Evolutionary conservation across 192 early-diverging fungal species (phyloP).

Genomic region (Coemansia sp.): DNA sequence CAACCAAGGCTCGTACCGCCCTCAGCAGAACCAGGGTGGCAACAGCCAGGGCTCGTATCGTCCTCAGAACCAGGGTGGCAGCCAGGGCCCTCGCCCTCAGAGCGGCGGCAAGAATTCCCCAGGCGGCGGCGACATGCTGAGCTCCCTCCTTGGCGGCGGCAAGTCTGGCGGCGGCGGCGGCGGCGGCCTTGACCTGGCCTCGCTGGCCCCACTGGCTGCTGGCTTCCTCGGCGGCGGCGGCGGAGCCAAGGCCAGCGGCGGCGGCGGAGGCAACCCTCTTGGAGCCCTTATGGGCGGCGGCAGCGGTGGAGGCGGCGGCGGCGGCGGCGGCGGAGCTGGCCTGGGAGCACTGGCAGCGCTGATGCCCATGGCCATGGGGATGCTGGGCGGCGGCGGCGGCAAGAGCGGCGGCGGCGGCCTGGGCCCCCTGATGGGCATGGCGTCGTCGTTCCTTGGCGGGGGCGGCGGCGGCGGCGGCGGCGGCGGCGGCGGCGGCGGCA

Average conservation of each 20-base stretch:
- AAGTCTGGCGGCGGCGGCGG: background rate
- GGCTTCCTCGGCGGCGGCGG: slow-evolving; percentile 40
- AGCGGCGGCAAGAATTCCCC: background rate
- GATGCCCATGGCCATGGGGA: slow-evolving; percentile 40
- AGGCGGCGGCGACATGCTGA: background rate
- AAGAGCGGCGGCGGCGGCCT: slow-evolving; percentile 32
- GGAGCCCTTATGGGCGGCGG: slow-evolving; percentile 5
- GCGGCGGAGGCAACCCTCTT: background rate
- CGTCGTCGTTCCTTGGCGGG: slow-evolving; percentile 41
- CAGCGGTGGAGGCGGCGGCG: slow-evolving; percentile 1
- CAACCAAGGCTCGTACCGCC: slow-evolving; percentile 4
- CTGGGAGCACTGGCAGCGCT: slow-evolving; percentile 45
- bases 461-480: slow-evolving; percentile 16
- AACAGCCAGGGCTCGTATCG: background rate
- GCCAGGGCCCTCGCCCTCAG: slow-evolving; percentile 4
- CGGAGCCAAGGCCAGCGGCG: slow-evolving; percentile 1
- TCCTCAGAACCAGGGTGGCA: slow-evolving; percentile 3
- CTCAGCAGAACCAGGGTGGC: slow-evolving; percentile 14
- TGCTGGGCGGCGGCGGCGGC: slow-evolving; percentile 25
- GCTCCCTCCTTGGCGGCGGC: background rate
- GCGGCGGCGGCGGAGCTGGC: slow-evolving; percentile 26
- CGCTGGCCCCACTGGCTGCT: slow-evolving; percentile 33
- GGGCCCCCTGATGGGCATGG: slow-evolving; percentile 39
- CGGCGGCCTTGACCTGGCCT: slow-evolving; percentile 37
- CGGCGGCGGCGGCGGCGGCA: slow-evolving; percentile 15